These are phyloP conservation scores for Suillus luteus DNA, from an alignment of 768 basidiomycete species.

Conservation along the genomic window DNA sequence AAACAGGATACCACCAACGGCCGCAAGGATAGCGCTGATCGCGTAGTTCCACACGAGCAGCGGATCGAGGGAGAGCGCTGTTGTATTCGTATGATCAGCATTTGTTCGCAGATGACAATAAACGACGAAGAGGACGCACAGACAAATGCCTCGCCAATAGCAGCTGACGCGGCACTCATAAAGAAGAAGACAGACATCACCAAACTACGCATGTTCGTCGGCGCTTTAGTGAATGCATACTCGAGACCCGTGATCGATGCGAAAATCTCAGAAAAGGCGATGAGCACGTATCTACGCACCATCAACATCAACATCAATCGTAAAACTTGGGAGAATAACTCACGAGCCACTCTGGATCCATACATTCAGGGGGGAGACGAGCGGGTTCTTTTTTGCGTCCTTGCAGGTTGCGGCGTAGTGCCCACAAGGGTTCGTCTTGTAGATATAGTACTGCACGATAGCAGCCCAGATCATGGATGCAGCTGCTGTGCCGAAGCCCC, in stretches of 20 bases:
- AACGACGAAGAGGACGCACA: slow-evolving; percentile 41
- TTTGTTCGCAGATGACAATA: slow-evolving; percentile 7
- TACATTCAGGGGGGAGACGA: slow-evolving; percentile 69
- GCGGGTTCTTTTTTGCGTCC: slow-evolving; percentile 47
- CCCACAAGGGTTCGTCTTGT: slow-evolving; percentile 57
- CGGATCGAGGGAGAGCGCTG: slow-evolving; percentile 68
- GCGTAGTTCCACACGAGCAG: slow-evolving; percentile 77
- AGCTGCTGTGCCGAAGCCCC: slow-evolving; percentile 57
- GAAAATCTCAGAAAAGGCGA: slow-evolving; percentile 73
- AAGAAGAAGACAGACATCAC: slow-evolving; percentile 74
- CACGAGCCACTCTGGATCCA: slow-evolving; percentile 76
- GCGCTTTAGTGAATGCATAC: slow-evolving; percentile 92
- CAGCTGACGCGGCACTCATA: slow-evolving; percentile 58
- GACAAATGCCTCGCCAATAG: slow-evolving; percentile 72
- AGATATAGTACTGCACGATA: slow-evolving; percentile 73
- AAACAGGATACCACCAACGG: slow-evolving; percentile 54
- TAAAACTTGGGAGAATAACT: slow-evolving; percentile 24
- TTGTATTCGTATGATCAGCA: slow-evolving; percentile 7
- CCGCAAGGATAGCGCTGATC: slow-evolving; percentile 56
- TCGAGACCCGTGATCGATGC: slow-evolving; percentile 83
- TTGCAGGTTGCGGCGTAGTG: slow-evolving; percentile 53
- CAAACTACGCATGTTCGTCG: slow-evolving; percentile 83
- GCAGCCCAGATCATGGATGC: slow-evolving; percentile 71
- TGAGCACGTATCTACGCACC: slow-evolving; percentile 54
- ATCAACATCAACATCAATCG: background rate